A percentile compares a stretch with the other conserved stretches of the same genome.
Evolutionary conservation across 1,284 basidiomycete species (phyloP).

Genomic region (Malassezia arunalokei): DNA sequence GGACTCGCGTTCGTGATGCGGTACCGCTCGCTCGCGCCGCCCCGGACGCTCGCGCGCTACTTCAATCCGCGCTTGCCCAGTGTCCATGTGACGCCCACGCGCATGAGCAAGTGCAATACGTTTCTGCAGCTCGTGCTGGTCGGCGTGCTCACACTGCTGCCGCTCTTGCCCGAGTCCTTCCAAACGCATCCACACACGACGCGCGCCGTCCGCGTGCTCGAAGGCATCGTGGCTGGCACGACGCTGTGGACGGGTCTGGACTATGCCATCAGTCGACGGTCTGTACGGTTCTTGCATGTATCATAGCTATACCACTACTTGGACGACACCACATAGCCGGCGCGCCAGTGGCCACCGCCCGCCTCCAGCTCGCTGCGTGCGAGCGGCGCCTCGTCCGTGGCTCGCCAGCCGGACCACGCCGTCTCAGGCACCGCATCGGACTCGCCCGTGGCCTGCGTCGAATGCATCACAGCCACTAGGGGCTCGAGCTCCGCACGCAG

Average conservation of each 20-base stretch:
- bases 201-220: constrained; percentile 42
- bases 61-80: constrained; percentile 91
- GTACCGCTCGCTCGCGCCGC: constrained; percentile 72
- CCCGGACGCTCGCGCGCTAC: constrained; percentile 80
- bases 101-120: constrained; percentile 59
- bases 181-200: constrained; percentile 13
- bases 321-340: neutral
- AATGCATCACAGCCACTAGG: constrained; percentile 16
- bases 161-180: constrained; percentile 54
- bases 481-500: constrained; percentile 12
- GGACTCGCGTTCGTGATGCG: constrained; percentile 87
- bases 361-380: neutral
- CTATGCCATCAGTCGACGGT: constrained; percentile 49
- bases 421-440: neutral
- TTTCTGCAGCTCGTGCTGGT: constrained; percentile 80
- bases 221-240: constrained; percentile 71
- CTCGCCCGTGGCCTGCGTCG: neutral
- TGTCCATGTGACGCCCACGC: constrained; percentile 79
- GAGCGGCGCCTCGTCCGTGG: neutral
- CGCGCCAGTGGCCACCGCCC: constrained; percentile 1
- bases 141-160: constrained; percentile 72
- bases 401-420: neutral
- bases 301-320: neutral
- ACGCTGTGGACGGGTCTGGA: constrained; percentile 85
- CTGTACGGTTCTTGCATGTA: constrained; percentile 12